phyloP scores from a whole-genome alignment of 192 early-diverging fungal species.

The Linnemannia zychae region DNA sequence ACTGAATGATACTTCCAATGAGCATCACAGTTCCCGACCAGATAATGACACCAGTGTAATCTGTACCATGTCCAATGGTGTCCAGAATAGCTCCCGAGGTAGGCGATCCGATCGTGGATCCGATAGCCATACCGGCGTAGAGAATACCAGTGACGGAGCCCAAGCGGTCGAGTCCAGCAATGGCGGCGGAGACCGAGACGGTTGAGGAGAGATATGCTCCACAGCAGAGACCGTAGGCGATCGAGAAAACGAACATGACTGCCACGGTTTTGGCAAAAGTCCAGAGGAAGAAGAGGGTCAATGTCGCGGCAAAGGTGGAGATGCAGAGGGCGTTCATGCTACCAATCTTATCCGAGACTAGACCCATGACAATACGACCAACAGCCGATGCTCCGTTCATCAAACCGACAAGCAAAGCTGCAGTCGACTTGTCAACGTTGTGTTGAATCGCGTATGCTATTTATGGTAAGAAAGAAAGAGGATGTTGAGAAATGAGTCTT shows the following conservation, averaged over 20 bases:
- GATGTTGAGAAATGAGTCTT: background rate
- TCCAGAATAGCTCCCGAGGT: slow-evolving; percentile 50
- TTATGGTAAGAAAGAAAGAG: background rate
- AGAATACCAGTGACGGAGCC: slow-evolving; percentile 46
- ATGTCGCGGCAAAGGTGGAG: slow-evolving; percentile 60
- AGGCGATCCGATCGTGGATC: slow-evolving; percentile 41
- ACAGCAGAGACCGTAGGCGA: slow-evolving; percentile 51
- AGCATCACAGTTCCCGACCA: slow-evolving; percentile 38
- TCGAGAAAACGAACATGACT: slow-evolving; percentile 48
- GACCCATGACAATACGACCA: slow-evolving; percentile 72
- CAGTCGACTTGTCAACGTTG: slow-evolving; percentile 56
- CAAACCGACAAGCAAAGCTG: slow-evolving; percentile 71
- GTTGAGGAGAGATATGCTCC: slow-evolving; percentile 53
- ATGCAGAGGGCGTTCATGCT: slow-evolving; percentile 65
- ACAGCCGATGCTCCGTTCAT: slow-evolving; percentile 75
- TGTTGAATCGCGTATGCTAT: slow-evolving; percentile 62
- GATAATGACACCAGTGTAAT: slow-evolving; percentile 45
- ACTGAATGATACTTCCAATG: slow-evolving; percentile 27
- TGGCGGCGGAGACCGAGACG: slow-evolving; percentile 40
- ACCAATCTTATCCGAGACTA: slow-evolving; percentile 67
- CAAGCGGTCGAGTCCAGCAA: slow-evolving; percentile 35
- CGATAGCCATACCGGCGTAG: slow-evolving; percentile 50
- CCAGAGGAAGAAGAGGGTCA: slow-evolving; percentile 61
- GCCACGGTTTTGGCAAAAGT: slow-evolving; percentile 57
- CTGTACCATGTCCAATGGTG: slow-evolving; percentile 25